These are phyloP conservation scores for Hypoxylon perforatum DNA, from an alignment of 495 filamentous ascomycete genomes.

Conservation along the genomic window DNA sequence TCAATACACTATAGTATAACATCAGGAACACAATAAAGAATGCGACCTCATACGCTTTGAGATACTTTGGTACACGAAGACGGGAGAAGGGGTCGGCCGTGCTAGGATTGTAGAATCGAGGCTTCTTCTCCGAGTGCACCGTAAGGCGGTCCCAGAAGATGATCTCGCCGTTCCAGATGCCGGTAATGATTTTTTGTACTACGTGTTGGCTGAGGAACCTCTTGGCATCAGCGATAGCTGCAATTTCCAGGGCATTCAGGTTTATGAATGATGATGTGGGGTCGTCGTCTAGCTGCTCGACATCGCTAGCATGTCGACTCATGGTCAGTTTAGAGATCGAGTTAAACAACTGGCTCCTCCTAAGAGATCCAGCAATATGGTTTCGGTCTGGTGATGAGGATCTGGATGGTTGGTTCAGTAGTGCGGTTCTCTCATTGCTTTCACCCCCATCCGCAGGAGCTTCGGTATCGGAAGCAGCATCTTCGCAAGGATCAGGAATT, in stretches of 20 bases:
- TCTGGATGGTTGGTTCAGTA: slow-evolving; percentile 40
- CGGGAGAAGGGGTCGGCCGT: slow-evolving; percentile 85
- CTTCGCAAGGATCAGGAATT: slow-evolving; percentile 60
- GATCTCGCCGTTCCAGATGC: slow-evolving; percentile 92
- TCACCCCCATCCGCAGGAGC: slow-evolving; percentile 41
- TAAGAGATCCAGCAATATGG: slow-evolving; percentile 34
- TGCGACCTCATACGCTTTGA: slow-evolving; percentile 86
- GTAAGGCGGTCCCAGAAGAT: slow-evolving; percentile 90
- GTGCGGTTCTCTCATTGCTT: slow-evolving; percentile 53
- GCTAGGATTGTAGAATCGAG: slow-evolving; percentile 80
- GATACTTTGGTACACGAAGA: slow-evolving; percentile 88
- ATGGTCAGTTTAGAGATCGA: slow-evolving; percentile 60
- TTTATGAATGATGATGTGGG: slow-evolving; percentile 75
- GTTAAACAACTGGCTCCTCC: slow-evolving; percentile 52
- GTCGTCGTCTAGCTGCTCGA: slow-evolving; percentile 61
- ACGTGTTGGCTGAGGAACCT: slow-evolving; percentile 86
- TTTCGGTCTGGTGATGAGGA: slow-evolving; percentile 38
- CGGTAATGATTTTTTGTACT: slow-evolving; percentile 87
- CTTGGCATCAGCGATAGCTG: slow-evolving; percentile 87
- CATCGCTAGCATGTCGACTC: slow-evolving; percentile 52
- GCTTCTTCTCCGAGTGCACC: slow-evolving; percentile 80
- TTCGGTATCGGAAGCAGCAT: slow-evolving; percentile 6
- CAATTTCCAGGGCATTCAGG: slow-evolving; percentile 90
- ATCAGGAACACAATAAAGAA: slow-evolving; percentile 86
- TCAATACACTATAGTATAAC: slow-evolving; percentile 86